Evolutionary conservation across 768 basidiomycete genomes (phyloP).

Genomic region (Lentinula guzmanii): DNA sequence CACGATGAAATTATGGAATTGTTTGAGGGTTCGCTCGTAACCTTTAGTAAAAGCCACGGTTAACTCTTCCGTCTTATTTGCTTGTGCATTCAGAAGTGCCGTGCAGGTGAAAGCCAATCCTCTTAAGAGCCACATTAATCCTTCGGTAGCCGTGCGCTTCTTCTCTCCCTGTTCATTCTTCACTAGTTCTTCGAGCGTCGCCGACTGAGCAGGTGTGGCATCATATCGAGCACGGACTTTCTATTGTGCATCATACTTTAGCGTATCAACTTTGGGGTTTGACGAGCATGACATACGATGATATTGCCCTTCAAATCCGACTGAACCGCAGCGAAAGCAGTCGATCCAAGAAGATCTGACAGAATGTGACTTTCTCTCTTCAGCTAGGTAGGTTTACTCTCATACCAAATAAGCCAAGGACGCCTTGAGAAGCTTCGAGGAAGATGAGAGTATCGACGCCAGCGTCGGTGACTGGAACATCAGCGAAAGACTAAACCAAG

Average conservation of each 20-base stretch:
- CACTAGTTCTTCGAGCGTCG: constrained; percentile 80
- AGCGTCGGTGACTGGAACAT: constrained; percentile 78
- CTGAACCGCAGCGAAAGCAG: constrained; percentile 81
- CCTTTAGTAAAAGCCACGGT: constrained; percentile 68
- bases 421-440: constrained; percentile 81
- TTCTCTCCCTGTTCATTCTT: constrained; percentile 82
- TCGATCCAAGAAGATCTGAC: constrained; percentile 77
- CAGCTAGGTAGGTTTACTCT: neutral
- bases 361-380: neutral
- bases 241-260: constrained; percentile 32
- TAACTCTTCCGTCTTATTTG: constrained; percentile 60
- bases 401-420: constrained; percentile 86
- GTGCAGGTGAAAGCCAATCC: constrained; percentile 87
- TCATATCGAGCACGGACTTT: constrained; percentile 86
- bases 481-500: constrained; percentile 77
- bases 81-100: constrained; percentile 68
- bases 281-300: constrained; percentile 41
- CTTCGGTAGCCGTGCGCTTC: constrained; percentile 85
- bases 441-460: constrained; percentile 88
- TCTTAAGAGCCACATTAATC: constrained; percentile 89
- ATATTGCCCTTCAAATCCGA: constrained; percentile 91
- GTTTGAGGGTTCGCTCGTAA: constrained; percentile 79
- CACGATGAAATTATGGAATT: constrained; percentile 77
- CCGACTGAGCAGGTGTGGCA: constrained; percentile 54
- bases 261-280: neutral